Conservation (phyloP, 2,329 filamentous ascomycete species). For the Diatrype stigma region DNA sequence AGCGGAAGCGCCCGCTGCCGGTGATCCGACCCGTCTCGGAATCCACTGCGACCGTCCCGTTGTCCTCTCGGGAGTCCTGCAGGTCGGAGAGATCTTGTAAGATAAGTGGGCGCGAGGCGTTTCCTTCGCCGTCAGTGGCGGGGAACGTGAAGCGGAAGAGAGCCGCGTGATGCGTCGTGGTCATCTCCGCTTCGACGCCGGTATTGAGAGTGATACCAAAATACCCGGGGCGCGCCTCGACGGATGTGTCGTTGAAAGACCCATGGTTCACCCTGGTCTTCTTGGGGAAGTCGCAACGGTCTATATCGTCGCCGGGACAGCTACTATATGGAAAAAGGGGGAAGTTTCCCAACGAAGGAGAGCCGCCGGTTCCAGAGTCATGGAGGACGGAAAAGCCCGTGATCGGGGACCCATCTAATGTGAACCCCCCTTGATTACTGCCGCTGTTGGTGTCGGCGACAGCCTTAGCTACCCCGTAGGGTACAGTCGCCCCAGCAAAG, state of each 20-base stretch:
- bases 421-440: slow-evolving; percentile 56
- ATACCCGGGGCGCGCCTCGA: slow-evolving; percentile 59
- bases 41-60: slow-evolving; percentile 54
- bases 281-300: slow-evolving; percentile 58
- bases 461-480: slow-evolving; percentile 49
- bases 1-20: slow-evolving; percentile 57
- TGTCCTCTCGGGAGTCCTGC: slow-evolving; percentile 54
- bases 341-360: slow-evolving; percentile 67
- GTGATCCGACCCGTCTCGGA: slow-evolving; percentile 54
- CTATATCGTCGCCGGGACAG: slow-evolving; percentile 58
- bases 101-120: slow-evolving; percentile 52
- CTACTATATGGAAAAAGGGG: slow-evolving; percentile 63
- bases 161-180: slow-evolving; percentile 59
- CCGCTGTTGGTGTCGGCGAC: slow-evolving; percentile 50
- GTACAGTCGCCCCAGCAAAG: slow-evolving; percentile 37
- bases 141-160: slow-evolving; percentile 65
- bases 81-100: slow-evolving; percentile 64
- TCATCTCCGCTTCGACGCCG: slow-evolving; percentile 62
- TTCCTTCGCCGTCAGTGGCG: slow-evolving; percentile 27
- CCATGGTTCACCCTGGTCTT: slow-evolving; percentile 35
- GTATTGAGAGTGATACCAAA: slow-evolving; percentile 58
- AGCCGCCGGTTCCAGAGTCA: slow-evolving; percentile 54
- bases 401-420: slow-evolving; percentile 44
- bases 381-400: slow-evolving; percentile 56
- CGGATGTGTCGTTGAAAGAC: slow-evolving; percentile 44